A percentile compares a stretch with the other conserved stretches of the same genome.
phyloP scores from a whole-genome alignment of 2,329 filamentous ascomycete species.

The Scleromitrula shiraiana region DNA sequence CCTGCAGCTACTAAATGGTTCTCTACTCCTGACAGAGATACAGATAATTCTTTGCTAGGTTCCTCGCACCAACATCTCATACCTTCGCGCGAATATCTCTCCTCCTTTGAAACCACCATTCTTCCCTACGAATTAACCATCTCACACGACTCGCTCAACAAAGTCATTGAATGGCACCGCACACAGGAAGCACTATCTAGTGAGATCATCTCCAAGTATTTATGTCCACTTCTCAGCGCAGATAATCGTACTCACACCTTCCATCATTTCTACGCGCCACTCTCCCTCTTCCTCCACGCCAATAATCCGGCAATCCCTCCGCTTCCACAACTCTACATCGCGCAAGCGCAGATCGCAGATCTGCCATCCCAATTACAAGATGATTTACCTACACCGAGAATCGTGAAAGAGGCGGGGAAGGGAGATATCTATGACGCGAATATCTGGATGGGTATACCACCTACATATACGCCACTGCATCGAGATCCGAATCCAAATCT shows the following conservation, averaged over 20 bases:
- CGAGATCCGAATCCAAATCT: conserved; percentile 91
- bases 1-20: conserved; percentile 58
- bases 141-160: background rate
- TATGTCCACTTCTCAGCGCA: background rate
- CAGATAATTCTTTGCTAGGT: background rate
- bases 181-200: background rate
- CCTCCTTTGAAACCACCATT: conserved; percentile 36
- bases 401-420: conserved; percentile 56
- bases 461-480: conserved; percentile 85
- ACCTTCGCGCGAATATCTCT: conserved; percentile 29
- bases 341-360: conserved; percentile 65
- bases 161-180: background rate
- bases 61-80: background rate
- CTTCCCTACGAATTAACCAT: conserved; percentile 51
- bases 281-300: conserved; percentile 23
- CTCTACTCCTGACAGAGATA: background rate
- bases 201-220: background rate
- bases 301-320: background rate
- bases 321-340: conserved; percentile 61
- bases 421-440: conserved; percentile 84
- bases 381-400: conserved; percentile 60
- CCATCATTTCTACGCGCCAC: conserved; percentile 37
- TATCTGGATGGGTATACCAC: conserved; percentile 80
- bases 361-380: conserved; percentile 54
- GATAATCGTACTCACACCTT: conserved; percentile 30